Evolutionary conservation across 1,284 basidiomycete species (phyloP).

Genomic region (Cryptococcus deneoformans): DNA sequence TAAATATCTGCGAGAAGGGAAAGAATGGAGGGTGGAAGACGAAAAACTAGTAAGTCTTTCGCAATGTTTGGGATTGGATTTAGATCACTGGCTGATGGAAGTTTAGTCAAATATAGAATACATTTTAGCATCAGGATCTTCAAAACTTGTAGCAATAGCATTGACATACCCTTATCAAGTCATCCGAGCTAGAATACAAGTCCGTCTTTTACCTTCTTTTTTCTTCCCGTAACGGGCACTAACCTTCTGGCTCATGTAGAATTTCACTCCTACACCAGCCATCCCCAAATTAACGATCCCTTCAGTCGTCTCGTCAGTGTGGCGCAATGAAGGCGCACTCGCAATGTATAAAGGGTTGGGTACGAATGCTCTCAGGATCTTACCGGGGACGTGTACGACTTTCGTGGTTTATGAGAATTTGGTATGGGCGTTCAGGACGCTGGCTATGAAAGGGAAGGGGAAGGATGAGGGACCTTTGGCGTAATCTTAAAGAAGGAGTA

Average conservation of each 20-base stretch:
- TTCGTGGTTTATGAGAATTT: constrained; percentile 98
- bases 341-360: constrained; percentile 96
- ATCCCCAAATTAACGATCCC: constrained; percentile 72
- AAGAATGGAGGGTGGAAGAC: constrained; percentile 63
- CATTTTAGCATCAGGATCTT: constrained; percentile 85
- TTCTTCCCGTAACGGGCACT: neutral
- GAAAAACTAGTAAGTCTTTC: constrained; percentile 72
- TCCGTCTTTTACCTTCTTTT: constrained; percentile 43
- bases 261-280: constrained; percentile 58
- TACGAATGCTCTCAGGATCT: constrained; percentile 92
- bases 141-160: constrained; percentile 81
- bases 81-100: neutral
- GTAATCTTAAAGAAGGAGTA: no score
- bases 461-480: neutral
- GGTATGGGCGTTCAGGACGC: constrained; percentile 69
- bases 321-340: constrained; percentile 69
- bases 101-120: constrained; percentile 84
- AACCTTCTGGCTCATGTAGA: constrained; percentile 7
- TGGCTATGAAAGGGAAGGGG: constrained; percentile 29
- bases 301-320: constrained; percentile 74
- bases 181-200: constrained; percentile 89
- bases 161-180: constrained; percentile 98
- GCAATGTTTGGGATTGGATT: neutral
- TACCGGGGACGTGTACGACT: constrained; percentile 96
- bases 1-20: constrained; percentile 60